Conservation (phyloP, 2,329 filamentous ascomycete genomes). For the Catunica adiposa region DNA sequence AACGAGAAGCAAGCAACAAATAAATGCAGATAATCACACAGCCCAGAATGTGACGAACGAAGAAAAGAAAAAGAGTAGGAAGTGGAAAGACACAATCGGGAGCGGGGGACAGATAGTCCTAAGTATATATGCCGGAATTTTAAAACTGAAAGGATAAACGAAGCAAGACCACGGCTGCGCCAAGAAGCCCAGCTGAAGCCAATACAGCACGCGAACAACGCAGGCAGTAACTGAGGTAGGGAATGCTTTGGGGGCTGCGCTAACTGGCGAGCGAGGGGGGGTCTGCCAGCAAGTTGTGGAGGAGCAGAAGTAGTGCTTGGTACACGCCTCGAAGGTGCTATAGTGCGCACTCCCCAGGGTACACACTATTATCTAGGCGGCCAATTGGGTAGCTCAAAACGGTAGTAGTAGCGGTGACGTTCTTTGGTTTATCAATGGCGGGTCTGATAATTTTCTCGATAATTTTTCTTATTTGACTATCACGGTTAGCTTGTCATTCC, state of each 20-base stretch:
- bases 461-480: not conserved
- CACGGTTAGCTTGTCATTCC: not conserved
- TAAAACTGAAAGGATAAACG: not conserved
- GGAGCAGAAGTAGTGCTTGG: no score
- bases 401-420: not conserved
- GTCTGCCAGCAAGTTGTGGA: no score
- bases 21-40: not conserved
- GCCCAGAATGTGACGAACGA: not conserved
- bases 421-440: not conserved
- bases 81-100: not conserved
- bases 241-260: not conserved
- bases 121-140: not conserved
- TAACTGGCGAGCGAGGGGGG: no score
- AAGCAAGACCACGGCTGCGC: slow-evolving; percentile 1
- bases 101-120: not conserved
- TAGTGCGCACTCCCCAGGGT: no score
- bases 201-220: not conserved
- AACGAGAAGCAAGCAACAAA: not conserved
- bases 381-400: no score
- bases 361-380: no score
- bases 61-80: not conserved
- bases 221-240: not conserved
- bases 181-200: slow-evolving; percentile 1
- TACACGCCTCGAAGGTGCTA: no score
- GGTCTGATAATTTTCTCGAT: not conserved